Base-by-base conservation (phyloP, 2,329 filamentous ascomycete species). In the Xylariaceae sp. region DNA sequence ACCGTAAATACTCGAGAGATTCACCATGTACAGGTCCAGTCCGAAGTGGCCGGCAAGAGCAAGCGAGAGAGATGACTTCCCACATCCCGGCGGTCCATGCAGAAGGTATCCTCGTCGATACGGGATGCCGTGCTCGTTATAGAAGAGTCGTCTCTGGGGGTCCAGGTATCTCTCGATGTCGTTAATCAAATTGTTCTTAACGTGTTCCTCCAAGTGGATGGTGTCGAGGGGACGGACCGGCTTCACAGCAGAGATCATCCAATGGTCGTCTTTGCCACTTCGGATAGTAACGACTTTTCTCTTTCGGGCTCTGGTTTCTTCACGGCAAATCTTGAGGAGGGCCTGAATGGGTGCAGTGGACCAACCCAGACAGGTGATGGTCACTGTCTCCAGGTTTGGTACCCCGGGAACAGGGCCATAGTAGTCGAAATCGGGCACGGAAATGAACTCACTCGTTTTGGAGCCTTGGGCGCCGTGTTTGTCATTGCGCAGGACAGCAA, bases 81-180 rank as follows among this genome's bases (percentile, higher is more conserved):
- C 87, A 86, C 0, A 85, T 0, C 87, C 87, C 0, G 86, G 87
- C 1, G 87, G 86, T 0, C 87, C 87, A 62, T 89, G 81, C 0
- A 90, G 76, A 5, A 90, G 76, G 63, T 89, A 90, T 9, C 86
- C 87, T 48, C 87, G 74, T 10, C 87, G 78, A 64, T 90, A 90
- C 0, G 87, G 87, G 54, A 90, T 89, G 21, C 86, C 86, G 21
- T 86, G 80, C 54, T 87, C 80, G 29, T 85, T 76, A 67, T 90
- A 90, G 80, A 86, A 90, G 19, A 78, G 80, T 13, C 81, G 65
- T 1, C 70, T 71, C 32, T n/a, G 26, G 5, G 54, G 54, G 2
- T 58, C 74, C 16, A 89, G 75, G 62, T 90, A 91, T 56, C 83
- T 83, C 57, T 77, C 73, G 8, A 90, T 80, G 65, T 90, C 87